Base-by-base conservation (phyloP, 1,139 yeast genomes). In the Nakaseomyces kungkrabaensis region DNA sequence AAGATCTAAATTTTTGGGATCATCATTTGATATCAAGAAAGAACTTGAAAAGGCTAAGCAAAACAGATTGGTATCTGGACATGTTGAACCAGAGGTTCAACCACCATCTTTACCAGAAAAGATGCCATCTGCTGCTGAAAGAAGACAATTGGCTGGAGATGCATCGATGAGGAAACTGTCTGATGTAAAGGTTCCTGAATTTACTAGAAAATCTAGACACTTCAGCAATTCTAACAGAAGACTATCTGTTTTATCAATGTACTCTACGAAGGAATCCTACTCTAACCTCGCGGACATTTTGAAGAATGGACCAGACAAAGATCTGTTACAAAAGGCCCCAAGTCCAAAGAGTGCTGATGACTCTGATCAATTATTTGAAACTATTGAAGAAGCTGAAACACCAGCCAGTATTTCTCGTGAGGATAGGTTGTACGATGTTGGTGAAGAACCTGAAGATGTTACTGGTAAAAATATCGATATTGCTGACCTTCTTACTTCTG, bases 251-350 rank as follows among this genome's bases (percentile, higher is more conserved):
- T 67, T 84, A 48, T 81, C 89, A 0, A 71, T 82, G 68, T 81
- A 82, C 57, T 82, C 89, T 1, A 79, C 89, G 3, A 81, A 76
- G 54, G 79, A 75, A 50, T 81, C 88, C 0, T 82, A 77, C 58
- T 76, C 75, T 43, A 82, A 83, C 60, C 72, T 83, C 62, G 78
- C 76, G 50, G 74, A 80, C 8, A 75, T 79, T 48, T 65, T 81
- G 54, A 73, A 73, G 48, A 71, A 70, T 25, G 67, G 52, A 4
- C 55, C 51, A 6, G 55, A 55, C 22, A 32, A 50, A 17, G 50
- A 53, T 31, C 43, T 33, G 29, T 40, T 26, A 10, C 49, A 33
- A 26, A 53, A 49, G 27, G 49, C 54, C 4, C 52, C 56, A 13
- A 53, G 56, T 10, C 51, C 58, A n/a, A 56, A 52, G 24, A 56